Percentiles rank a stretch among this genome's conserved stretches.
Evolutionary conservation across 495 filamentous ascomycete genomes (phyloP).

Genomic region (Cercophora samala): DNA sequence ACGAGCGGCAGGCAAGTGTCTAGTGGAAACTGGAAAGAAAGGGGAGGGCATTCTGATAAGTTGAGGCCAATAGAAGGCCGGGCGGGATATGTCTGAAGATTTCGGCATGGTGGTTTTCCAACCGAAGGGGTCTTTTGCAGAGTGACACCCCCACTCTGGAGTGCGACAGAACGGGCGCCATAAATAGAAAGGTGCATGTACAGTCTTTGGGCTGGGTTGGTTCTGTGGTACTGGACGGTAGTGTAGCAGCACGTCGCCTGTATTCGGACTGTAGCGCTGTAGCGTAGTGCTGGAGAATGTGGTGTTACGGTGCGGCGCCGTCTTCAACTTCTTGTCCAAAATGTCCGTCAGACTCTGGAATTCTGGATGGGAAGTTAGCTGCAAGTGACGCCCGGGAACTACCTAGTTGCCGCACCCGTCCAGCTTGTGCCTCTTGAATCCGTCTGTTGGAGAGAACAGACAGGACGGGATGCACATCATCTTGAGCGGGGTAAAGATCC

Average conservation of each 20-base stretch:
- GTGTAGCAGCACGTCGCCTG: not conserved
- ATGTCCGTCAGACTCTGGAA: not conserved
- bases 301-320: not conserved
- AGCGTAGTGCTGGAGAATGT: not conserved
- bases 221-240: too few species aligned
- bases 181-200: not conserved
- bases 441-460: not conserved
- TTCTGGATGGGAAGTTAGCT: not conserved
- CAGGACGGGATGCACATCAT: conserved; percentile 7
- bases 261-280: not conserved
- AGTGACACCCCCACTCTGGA: not conserved
- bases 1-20: too few species aligned
- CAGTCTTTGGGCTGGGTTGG: too few species aligned
- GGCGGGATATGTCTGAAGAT: not conserved
- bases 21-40: not conserved
- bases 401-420: not conserved
- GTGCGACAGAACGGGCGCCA: conserved; percentile 1
- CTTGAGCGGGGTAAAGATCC: conserved; percentile 7
- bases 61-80: too few species aligned
- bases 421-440: not conserved
- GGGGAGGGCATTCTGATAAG: not conserved
- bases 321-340: not conserved
- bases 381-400: not conserved
- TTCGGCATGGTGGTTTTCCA: not conserved
- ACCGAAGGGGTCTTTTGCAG: not conserved